Conservation (phyloP, 768 basidiomycete genomes). For the Rhodotorula toruloides region DNA sequence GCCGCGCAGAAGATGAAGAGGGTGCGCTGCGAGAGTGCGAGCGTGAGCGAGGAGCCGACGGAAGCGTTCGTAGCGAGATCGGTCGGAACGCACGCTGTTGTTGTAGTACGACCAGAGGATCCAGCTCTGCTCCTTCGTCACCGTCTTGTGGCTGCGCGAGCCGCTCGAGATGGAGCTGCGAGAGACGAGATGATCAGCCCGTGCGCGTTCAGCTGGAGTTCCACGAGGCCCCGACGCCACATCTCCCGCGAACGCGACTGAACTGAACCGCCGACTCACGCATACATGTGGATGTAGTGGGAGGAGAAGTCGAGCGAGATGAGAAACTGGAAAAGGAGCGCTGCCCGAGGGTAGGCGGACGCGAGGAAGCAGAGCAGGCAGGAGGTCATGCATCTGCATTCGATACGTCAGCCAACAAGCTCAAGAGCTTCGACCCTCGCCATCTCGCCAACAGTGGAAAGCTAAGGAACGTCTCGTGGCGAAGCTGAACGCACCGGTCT, state of each 20-base stretch:
- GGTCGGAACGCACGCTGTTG: constrained; percentile 48
- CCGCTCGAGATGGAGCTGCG: constrained; percentile 88
- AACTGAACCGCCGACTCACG: constrained; percentile 54
- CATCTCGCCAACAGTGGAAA: background rate
- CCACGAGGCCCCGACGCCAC: background rate
- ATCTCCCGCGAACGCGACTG: background rate
- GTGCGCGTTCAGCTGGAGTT: background rate
- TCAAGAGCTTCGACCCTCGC: background rate
- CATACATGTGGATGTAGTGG: constrained; percentile 99
- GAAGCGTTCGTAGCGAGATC: background rate
- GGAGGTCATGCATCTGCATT: constrained; percentile 84
- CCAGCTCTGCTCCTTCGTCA: constrained; percentile 83
- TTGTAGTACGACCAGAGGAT: constrained; percentile 93
- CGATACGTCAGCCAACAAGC: no score
- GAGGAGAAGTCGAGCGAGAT: constrained; percentile 96
- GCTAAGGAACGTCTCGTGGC: constrained; percentile 3
- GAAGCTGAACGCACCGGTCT: constrained; percentile 64
- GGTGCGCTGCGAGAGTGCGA: constrained; percentile 55
- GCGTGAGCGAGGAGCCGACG: background rate
- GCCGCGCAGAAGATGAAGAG: constrained; percentile 89
- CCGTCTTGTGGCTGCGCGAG: constrained; percentile 83
- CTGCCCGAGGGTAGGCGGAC: constrained; percentile 77
- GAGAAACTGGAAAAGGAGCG: constrained; percentile 83
- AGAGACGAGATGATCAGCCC: background rate
- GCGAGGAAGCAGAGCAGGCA: constrained; percentile 91